Evolutionary conservation across 2,329 filamentous ascomycete genomes (phyloP).

Genomic region (Hypoxylon sp.): DNA sequence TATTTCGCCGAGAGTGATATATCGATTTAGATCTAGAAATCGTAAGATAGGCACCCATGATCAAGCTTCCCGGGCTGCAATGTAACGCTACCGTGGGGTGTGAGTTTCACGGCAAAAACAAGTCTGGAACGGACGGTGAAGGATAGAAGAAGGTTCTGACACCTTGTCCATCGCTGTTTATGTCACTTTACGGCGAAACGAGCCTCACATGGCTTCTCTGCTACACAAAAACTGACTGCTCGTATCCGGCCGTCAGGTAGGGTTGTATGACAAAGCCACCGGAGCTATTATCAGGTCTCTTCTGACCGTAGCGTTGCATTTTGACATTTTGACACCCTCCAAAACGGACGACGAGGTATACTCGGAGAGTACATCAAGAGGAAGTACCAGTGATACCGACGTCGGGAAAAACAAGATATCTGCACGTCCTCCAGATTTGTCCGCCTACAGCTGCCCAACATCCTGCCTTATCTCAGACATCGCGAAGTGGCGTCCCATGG

Average conservation of each 20-base stretch:
- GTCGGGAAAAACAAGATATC: not conserved
- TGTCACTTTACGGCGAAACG: not conserved
- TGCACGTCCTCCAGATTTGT: not conserved
- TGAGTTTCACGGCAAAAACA: constrained; percentile 1
- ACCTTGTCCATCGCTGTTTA: not conserved
- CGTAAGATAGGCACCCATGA: not conserved
- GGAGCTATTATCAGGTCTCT: constrained; percentile 10
- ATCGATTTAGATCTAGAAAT: constrained; percentile 12
- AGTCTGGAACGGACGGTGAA: constrained; percentile 2
- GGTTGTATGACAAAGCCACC: constrained; percentile 13
- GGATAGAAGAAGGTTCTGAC: constrained; percentile 10
- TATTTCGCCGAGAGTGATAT: not conserved
- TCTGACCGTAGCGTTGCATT: not conserved
- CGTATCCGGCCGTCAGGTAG: not conserved
- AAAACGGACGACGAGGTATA: not conserved
- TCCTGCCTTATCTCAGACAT: not conserved
- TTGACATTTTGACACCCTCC: not conserved
- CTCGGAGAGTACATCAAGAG: not conserved
- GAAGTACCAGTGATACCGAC: constrained; percentile 3
- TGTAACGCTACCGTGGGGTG: constrained; percentile 21
- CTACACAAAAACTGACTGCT: not conserved
- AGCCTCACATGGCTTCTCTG: not conserved
- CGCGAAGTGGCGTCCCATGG: constrained; percentile 6
- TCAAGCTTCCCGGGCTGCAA: constrained; percentile 11
- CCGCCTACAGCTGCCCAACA: not conserved